Base-by-base conservation (phyloP, 192 early-diverging fungal genomes). In the Coemansia sp. region DNA sequence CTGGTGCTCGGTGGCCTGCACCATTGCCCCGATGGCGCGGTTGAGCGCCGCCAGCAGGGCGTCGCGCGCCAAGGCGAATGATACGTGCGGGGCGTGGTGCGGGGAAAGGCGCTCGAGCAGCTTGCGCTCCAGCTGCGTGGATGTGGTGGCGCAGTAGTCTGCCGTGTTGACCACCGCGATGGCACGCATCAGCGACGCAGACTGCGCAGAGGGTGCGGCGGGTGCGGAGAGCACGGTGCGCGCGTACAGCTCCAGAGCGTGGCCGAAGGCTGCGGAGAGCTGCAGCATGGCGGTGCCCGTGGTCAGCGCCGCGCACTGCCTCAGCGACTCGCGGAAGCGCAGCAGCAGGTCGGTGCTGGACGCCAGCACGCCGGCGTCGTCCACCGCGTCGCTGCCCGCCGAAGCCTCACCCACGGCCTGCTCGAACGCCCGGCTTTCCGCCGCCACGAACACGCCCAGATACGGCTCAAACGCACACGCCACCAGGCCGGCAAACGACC, bases 281-380 rank as follows among this genome's bases (percentile, higher is more conserved):
- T 98, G 94, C 33, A 89, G 75, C 63, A 99, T 90, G 0, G 96
- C 86, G 59, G 92, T 86, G 51, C 88, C 83, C 0, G 89, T 90
- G 3, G 92, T 92, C 40, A 98, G 70, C 50, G 89, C 87, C 0
- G 93, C 85, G 61, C 89, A 95, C 56, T 91, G 88, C 12, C 83
- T 83, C 18, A 99, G 67, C 3, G 95, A 88, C 59, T 95, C 89
- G 18, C 91, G 87, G 80, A 96, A 98, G 59, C 84, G 90, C 58
- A 89, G 83, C 74, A 97, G 93, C 38, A 99, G 80, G 42, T 99
- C 96, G 0, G 91, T 94, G 65, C 88, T 89, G 5, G 94, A 96
- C 9, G 87, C 80, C 27, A 96, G 56, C 3, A 98, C 92, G 1
- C 81, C 73, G 14, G 83, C 92, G 1, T 81, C 73, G 14, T 82